Evolutionary conservation across 371 early-diverging fungal species (phyloP), one percentile per base, ranked within the genome.

Genomic region (Paraphysoderma sedebokerense): DNA sequence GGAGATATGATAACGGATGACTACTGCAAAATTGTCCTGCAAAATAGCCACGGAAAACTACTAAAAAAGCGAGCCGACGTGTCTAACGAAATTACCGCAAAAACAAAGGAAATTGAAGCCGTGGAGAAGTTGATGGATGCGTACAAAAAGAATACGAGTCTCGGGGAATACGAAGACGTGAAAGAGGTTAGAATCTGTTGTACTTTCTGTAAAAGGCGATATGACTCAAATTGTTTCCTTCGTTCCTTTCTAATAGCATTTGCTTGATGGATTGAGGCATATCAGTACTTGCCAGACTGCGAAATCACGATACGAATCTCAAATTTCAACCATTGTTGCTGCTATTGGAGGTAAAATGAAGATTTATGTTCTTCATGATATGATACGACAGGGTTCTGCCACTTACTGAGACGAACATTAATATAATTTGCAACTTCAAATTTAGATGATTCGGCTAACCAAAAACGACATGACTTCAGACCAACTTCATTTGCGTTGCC

Each of bases 401-500:
- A n/a, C n/a, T n/a, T n/a, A n/a, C n/a, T n/a, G n/a, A n/a, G n/a
- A 9, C 22, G 5, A 24, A 15, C 3, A 30, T 33, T 51, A 19
- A 49, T 52, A 32, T 15, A 5, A 5, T 2, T 1, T 12, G 20
- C 15, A 15, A 12, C 8, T 15, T 13, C 32, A 13, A 3, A 33
- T 7, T 32, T 51, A 67, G 74, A 73, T 44, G 62, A 59, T 19
- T n/a, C n/a, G n/a, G 68, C 65, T 5, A 57, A 61, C 26, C 65
- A 66, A 24, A 59, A 68, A 28, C 59, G 65, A 9, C 87, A 86
- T 52, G 76, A 78, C 44, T 84, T 85, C 48, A 80, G 76, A 50
- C 48, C 74, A 3, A 69, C 76, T 5, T 76, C 82, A 0, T 82
- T 86, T 51, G 79, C 83, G 5, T 80, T 86, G 28, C 82, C 84